phyloP scores from a whole-genome alignment of 2,329 filamentous ascomycete species.

The Pseudodiploospora longispora region DNA sequence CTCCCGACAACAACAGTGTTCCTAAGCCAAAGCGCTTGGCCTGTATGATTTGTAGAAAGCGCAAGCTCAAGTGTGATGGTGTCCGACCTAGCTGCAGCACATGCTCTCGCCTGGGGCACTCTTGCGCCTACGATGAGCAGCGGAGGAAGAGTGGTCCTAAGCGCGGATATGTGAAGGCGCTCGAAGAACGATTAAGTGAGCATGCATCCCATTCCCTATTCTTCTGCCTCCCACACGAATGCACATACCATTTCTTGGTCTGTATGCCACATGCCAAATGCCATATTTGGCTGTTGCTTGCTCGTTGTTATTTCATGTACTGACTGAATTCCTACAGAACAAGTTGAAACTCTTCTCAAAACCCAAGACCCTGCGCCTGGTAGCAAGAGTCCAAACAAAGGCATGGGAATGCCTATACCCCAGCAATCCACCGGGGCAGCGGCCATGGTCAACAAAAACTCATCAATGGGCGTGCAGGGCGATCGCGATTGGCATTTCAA shows the following conservation, averaged over 20 bases:
- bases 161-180: slow-evolving; percentile 85
- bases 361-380: slow-evolving; percentile 46
- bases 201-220: slow-evolving; percentile 2
- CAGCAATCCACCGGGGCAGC: slow-evolving; percentile 22
- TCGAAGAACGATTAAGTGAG: slow-evolving; percentile 88
- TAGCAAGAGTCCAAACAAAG: slow-evolving; percentile 21
- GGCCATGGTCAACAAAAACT: slow-evolving; percentile 30
- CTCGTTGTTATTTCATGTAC: neutral
- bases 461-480: slow-evolving; percentile 37
- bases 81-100: slow-evolving; percentile 78
- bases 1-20: slow-evolving; percentile 47
- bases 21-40: slow-evolving; percentile 88
- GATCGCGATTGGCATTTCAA: slow-evolving; percentile 51
- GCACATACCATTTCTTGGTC: too few species aligned
- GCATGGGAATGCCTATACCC: slow-evolving; percentile 19
- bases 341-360: slow-evolving; percentile 87
- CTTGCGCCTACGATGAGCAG: slow-evolving; percentile 85
- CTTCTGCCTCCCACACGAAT: neutral
- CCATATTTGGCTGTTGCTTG: too few species aligned
- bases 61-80: slow-evolving; percentile 88
- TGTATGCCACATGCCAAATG: too few species aligned
- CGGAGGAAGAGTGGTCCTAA: slow-evolving; percentile 92
- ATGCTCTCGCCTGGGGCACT: slow-evolving; percentile 76
- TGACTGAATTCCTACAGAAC: slow-evolving; percentile 46
- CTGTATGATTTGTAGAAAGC: slow-evolving; percentile 86